Percentiles rank a stretch among this genome's conserved stretches.
phyloP scores from a whole-genome alignment of 2,329 filamentous ascomycete genomes.

The Aspergillus floridensis region DNA sequence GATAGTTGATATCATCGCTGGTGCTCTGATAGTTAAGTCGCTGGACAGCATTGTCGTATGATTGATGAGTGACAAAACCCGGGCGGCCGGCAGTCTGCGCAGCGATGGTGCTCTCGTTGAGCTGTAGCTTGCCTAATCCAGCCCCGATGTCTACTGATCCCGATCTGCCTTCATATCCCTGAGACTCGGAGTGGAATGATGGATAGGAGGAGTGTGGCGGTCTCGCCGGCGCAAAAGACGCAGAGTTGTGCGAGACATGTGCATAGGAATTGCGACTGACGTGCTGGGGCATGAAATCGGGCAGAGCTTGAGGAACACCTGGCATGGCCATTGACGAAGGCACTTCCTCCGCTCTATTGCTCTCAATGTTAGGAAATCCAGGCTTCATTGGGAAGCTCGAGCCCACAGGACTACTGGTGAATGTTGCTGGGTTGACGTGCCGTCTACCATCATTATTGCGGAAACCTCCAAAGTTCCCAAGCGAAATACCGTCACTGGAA shows the following conservation, averaged over 20 bases:
- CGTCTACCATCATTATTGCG: constrained; percentile 22
- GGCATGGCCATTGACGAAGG: constrained; percentile 28
- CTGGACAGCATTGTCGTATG: constrained; percentile 49
- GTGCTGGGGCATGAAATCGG: constrained; percentile 29
- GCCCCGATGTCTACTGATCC: constrained; percentile 32
- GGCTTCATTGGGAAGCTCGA: constrained; percentile 32
- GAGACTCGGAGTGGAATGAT: constrained; percentile 40
- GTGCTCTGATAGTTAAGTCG: constrained; percentile 41
- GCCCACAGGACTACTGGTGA: constrained; percentile 31
- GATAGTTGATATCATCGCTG: constrained; percentile 30
- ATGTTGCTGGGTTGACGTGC: constrained; percentile 32
- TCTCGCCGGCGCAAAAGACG: constrained; percentile 32
- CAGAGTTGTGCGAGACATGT: constrained; percentile 37
- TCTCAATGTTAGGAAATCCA: constrained; percentile 31
- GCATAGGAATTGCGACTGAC: constrained; percentile 28
- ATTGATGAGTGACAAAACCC: constrained; percentile 32
- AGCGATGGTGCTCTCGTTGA: constrained; percentile 35
- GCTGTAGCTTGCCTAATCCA: constrained; percentile 35
- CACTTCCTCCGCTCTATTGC: constrained; percentile 30
- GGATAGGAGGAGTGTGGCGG: constrained; percentile 39
- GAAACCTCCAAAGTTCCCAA: constrained; percentile 31
- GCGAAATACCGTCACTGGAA: constrained; percentile 32
- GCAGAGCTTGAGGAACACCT: constrained; percentile 28
- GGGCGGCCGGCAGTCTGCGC: constrained; percentile 33
- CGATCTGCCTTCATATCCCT: constrained; percentile 33